Conservation (phyloP, 768 basidiomycete genomes). For the Xanthoconium stramineum region DNA sequence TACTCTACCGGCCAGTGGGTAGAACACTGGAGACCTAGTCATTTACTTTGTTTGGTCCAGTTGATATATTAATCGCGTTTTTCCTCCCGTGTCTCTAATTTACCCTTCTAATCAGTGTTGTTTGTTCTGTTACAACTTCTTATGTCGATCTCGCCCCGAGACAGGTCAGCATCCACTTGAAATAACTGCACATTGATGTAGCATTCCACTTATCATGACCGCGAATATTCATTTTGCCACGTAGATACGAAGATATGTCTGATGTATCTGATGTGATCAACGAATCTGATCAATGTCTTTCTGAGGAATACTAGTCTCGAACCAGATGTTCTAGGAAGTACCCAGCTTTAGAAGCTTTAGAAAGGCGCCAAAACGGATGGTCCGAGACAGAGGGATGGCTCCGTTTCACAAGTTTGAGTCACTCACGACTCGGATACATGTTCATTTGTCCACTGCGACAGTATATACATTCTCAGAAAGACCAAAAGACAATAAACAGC, state of each 20-base stretch:
- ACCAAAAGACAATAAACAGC: no score
- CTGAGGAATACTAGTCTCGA: no score
- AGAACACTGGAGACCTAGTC: neutral
- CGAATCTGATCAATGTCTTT: neutral
- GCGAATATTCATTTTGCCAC: neutral
- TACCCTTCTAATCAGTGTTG: slow-evolving; percentile 3
- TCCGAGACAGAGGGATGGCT: no score
- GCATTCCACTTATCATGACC: neutral
- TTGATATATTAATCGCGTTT: slow-evolving; percentile 6
- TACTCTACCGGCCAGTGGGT: slow-evolving; percentile 10
- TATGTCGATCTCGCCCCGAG: neutral
- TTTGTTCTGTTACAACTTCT: neutral
- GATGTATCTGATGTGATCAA: neutral
- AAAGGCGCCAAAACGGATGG: no score
- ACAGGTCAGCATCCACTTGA: neutral
- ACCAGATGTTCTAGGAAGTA: no score
- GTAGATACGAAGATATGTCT: neutral
- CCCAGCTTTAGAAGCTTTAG: no score
- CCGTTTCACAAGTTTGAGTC: no score
- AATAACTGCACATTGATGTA: neutral
- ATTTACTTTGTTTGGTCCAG: neutral
- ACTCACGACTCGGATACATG: no score
- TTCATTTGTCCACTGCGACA: no score
- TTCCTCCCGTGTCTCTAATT: neutral
- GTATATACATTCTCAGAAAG: no score